Evolutionary conservation across 352 stramenopile species (phyloP), one percentile per base, ranked within the genome.

Genomic region (Phytophthora melonis): DNA sequence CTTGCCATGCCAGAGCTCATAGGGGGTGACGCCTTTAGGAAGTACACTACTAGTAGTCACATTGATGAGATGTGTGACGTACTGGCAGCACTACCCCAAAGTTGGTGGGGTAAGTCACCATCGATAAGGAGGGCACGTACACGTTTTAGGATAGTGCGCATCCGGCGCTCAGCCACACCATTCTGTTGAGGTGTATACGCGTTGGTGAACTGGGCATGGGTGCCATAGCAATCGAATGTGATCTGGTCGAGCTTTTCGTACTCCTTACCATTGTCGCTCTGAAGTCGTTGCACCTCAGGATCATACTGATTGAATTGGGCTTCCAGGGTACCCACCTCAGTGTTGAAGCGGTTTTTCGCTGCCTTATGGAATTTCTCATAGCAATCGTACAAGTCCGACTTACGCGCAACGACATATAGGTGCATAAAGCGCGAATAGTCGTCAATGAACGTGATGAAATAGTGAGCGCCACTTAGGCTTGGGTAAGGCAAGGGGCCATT

Each of bases 81-180:
- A 21, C 8, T n/a, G 11, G 6, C 1, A n/a, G n/a, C 45, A 52
- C 14, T 45, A 3, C 10, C 10, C 36, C 36, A 45, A 16, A 45
- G 36, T 16, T 5, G 8, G 2, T 4, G 13, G n/a, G 45, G 18
- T 11, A 52, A 16, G 8, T 52, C n/a, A 3, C 11, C 57, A 52
- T 72, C 65, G 13, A 72, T 50, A 9, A 66, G 52, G 14, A 72
- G 32, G 21, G 47, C 65, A 27, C 55, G 53, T 2, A 58, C 25
- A 6, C 58, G 58, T 39, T 63, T 58, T 19, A 73, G 61, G 4
- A 68, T 73, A 5, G 58, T 73, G 14, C 58, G 59, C 67, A 74
- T 74, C 11, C 53, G 52, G 7, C 47, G 49, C 13, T 72, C 65
- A 2, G 59, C 67, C 18, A 65, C 67, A 13, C 53, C 58, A 34